Evolutionary conservation across 2,329 filamentous ascomycete genomes (phyloP), one percentile per base, ranked within the genome.

Genomic region (Mycogone perniciosa): DNA sequence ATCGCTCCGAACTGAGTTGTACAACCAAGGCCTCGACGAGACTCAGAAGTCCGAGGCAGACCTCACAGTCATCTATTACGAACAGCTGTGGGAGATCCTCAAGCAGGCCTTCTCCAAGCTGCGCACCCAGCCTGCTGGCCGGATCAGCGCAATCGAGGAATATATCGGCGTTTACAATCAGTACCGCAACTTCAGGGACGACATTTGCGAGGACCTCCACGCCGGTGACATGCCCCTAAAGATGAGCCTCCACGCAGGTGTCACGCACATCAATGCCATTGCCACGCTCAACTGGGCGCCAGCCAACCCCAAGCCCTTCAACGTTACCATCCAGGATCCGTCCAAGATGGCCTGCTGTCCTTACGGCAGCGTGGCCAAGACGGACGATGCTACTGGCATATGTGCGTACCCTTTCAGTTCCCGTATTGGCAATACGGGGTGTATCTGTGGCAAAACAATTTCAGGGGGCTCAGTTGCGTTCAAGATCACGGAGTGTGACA

Each of bases 161-260:
- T 67, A 70, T 44, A 56, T 71, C 31, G 48, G 59, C 33, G 53
- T 61, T 0, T 71, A 71, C 58, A 60, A 64, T 31, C 44, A 48
- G 2, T 59, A 61, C 40, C 57, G 62, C 44, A 56, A 51, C 52
- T 58, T 71, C 33, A 57, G 62, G 20, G 56, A 60, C 20, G 67
- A 70, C 33, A 62, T 69, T 31, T 71, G 69, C 53, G 60, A 61
- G 4, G 60, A 63, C 29, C 61, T 70, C 5, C 64, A 69, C 33
- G 59, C 56, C 0, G 59, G 57, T 5, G 60, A 66, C 13, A 58
- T 65, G 26, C 62, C 67, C 0, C 59, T 68, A 4, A 61, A 62
- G 42, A 56, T 71, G 43, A 68, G 58, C 29, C 61, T 71, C 40
- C 50, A 57, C 6, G 66, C 67, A 0, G 67, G 67, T 6, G 60